phyloP scores from a whole-genome alignment of 2,329 filamentous ascomycete species.

The Xylaria sp. region DNA sequence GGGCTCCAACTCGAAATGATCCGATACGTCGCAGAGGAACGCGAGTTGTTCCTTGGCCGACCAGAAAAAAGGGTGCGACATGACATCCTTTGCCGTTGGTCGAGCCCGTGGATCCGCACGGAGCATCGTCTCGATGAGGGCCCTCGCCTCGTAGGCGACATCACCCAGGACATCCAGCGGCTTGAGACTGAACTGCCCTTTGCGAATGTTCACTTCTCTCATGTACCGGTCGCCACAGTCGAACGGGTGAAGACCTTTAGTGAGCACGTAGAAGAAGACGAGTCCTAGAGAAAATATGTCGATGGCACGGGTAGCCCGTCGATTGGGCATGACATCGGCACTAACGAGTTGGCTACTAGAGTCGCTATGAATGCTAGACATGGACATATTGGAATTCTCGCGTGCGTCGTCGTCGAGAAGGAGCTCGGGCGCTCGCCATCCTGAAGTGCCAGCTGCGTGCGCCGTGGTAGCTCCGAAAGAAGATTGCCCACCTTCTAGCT shows the following conservation, averaged over 20 bases:
- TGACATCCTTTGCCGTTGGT: conserved; percentile 53
- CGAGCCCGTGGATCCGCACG: conserved; percentile 71
- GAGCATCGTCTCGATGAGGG: conserved; percentile 87
- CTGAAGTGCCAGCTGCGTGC: conserved; percentile 90
- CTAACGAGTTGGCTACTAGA: conserved; percentile 70
- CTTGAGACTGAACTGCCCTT: conserved; percentile 79
- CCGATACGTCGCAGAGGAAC: conserved; percentile 96
- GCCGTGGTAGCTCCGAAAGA: conserved; percentile 95
- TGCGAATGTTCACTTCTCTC: conserved; percentile 97
- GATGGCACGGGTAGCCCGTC: conserved; percentile 92
- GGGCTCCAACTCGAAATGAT: conserved; percentile 94
- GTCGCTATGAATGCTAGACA: conserved; percentile 68
- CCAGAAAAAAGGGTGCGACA: conserved; percentile 97
- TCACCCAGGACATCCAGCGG: conserved; percentile 81
- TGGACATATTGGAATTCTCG: conserved; percentile 55
- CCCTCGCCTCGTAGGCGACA: conserved; percentile 86
- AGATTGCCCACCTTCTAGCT: conserved; percentile 91
- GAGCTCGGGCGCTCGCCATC: conserved; percentile 96
- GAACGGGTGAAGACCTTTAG: conserved; percentile 90
- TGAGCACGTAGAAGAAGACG: conserved; percentile 99
- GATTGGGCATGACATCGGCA: conserved; percentile 69
- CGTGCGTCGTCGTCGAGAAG: conserved; percentile 81
- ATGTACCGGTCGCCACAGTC: conserved; percentile 95
- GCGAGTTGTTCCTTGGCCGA: conserved; percentile 84
- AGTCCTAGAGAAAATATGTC: conserved; percentile 97